A percentile compares a stretch with the other conserved stretches of the same genome.
These are phyloP conservation scores for Rubroboletus satanas DNA, from an alignment of 768 basidiomycete genomes.

Conservation along the genomic window DNA sequence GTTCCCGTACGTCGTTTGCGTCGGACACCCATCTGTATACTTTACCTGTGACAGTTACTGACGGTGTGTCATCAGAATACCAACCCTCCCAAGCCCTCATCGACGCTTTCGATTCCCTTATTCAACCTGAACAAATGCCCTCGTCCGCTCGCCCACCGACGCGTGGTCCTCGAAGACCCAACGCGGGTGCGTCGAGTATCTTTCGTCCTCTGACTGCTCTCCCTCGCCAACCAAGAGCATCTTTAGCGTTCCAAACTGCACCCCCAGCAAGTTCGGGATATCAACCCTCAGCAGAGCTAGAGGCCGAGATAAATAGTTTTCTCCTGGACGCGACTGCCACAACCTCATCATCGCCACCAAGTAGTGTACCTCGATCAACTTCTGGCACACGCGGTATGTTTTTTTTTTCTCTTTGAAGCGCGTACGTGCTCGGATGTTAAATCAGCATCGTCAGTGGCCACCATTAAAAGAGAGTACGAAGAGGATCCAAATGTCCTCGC, in stretches of 20 bases:
- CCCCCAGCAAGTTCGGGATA: slow-evolving; percentile 2
- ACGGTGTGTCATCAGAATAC: slow-evolving; percentile 1
- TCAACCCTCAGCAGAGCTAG: slow-evolving; percentile 7
- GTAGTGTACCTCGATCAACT: background rate
- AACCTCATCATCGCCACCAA: background rate
- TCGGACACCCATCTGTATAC: background rate
- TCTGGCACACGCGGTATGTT: background rate
- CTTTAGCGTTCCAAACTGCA: background rate
- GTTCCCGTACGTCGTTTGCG: background rate
- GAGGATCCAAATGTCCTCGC: background rate
- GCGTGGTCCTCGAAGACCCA: background rate
- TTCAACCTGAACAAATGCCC: background rate
- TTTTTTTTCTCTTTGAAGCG: background rate
- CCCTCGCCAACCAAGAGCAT: background rate
- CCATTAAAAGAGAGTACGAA: slow-evolving; percentile 15
- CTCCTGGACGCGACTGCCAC: background rate
- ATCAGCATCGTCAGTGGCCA: background rate
- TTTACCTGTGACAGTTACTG: background rate
- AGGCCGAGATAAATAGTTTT: background rate
- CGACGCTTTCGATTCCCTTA: slow-evolving; percentile 8
- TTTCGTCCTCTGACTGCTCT: background rate
- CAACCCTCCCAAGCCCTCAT: slow-evolving; percentile 13
- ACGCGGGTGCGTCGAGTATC: background rate
- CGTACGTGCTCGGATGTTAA: no score
- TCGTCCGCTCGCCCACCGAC: background rate